Percentiles rank a stretch among this genome's conserved stretches.
Conservation (phyloP, 768 basidiomycete genomes). For the Amanita molliuscula region DNA sequence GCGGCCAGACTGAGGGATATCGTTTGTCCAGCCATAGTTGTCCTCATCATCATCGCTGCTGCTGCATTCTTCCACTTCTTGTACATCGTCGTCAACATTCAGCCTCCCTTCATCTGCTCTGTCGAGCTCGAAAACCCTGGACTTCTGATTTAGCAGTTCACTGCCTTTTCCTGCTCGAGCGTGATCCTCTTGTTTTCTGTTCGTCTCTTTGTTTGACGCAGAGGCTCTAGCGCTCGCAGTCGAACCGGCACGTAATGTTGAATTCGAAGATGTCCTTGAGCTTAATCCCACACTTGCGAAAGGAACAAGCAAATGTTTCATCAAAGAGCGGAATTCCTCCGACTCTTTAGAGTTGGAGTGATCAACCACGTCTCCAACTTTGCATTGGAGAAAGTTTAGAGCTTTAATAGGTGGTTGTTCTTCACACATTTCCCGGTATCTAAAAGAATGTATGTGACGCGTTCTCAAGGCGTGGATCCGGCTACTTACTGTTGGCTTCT, state of each 20-base stretch:
- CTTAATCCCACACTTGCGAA: slow-evolving; percentile 12
- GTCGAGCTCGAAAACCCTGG: not conserved
- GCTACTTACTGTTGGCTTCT: slow-evolving; percentile 60
- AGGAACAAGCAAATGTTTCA: slow-evolving; percentile 50
- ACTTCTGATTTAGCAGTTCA: not conserved
- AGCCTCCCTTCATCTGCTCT: not conserved
- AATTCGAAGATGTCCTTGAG: slow-evolving; percentile 9
- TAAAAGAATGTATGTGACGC: slow-evolving; percentile 16
- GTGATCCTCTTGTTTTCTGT: not conserved
- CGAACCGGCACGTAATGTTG: slow-evolving; percentile 8
- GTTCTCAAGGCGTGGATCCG: not conserved
- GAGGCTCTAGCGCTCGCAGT: not conserved
- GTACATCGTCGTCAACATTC: not conserved
- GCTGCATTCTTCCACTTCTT: slow-evolving; percentile 12
- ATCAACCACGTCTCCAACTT: slow-evolving; percentile 64
- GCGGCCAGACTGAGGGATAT: slow-evolving; percentile 13
- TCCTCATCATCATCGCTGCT: slow-evolving; percentile 29
- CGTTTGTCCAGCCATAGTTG: slow-evolving; percentile 29
- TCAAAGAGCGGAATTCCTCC: slow-evolving; percentile 50
- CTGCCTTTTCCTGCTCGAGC: not conserved
- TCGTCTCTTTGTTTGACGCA: not conserved
- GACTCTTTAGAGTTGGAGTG: slow-evolving; percentile 55
- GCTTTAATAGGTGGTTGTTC: slow-evolving; percentile 51
- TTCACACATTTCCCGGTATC: slow-evolving; percentile 79
- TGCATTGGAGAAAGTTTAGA: slow-evolving; percentile 58